These are phyloP conservation scores for Tremellales sp. DNA, from an alignment of 1,284 basidiomycete genomes.

Conservation along the genomic window DNA sequence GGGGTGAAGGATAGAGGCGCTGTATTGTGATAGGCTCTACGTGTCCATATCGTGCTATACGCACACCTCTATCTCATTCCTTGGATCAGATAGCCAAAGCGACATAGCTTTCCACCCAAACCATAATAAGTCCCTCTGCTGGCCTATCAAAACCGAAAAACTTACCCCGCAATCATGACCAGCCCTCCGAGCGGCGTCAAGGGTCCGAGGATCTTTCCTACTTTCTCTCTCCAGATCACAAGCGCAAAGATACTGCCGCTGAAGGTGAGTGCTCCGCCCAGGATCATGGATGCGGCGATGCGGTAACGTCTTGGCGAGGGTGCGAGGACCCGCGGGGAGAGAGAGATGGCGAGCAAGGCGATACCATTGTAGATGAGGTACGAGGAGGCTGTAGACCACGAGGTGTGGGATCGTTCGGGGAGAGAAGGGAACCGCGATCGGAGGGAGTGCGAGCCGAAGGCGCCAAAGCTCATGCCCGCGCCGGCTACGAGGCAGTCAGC, in stretches of 20 bases:
- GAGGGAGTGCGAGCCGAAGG: slow-evolving; percentile 48
- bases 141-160: slow-evolving; percentile 10
- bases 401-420: slow-evolving; percentile 31
- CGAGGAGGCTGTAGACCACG: slow-evolving; percentile 41
- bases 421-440: slow-evolving; percentile 38
- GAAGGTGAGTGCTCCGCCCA: slow-evolving; percentile 65
- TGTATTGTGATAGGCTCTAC: too few relatives aligned
- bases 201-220: slow-evolving; percentile 62
- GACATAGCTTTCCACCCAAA: slow-evolving; percentile 15
- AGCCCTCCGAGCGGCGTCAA: slow-evolving; percentile 70
- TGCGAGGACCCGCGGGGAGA: slow-evolving; percentile 60
- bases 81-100: slow-evolving; percentile 20
- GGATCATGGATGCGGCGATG: slow-evolving; percentile 65
- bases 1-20: too few relatives aligned
- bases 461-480: slow-evolving; percentile 43
- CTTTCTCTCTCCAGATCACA: slow-evolving; percentile 58
- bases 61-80: slow-evolving; percentile 2
- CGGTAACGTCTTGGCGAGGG: slow-evolving; percentile 48
- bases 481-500: slow-evolving; percentile 29
- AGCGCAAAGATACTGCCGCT: slow-evolving; percentile 67
- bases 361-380: slow-evolving; percentile 68
- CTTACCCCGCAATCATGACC: slow-evolving; percentile 74
- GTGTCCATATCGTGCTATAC: too few relatives aligned
- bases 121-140: background rate
- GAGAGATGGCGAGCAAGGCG: slow-evolving; percentile 64